Evolutionary conservation across 768 basidiomycete genomes (phyloP).

Genomic region (Termitomyces sp.): DNA sequence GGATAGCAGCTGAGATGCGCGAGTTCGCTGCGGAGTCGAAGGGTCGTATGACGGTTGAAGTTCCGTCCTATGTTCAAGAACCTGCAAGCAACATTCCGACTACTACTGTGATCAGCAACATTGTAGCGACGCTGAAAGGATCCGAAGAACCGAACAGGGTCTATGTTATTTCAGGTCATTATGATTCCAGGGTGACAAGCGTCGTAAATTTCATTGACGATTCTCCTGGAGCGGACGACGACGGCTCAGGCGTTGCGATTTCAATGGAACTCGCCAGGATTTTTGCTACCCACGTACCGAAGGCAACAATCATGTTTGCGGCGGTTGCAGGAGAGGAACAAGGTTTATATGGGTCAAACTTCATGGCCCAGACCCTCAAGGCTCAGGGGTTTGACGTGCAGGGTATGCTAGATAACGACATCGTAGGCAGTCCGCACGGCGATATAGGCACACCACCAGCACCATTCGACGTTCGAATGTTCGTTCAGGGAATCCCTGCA

Average conservation of each 20-base stretch:
- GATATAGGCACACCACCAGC: constrained; percentile 41
- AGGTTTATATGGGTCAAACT: constrained; percentile 43
- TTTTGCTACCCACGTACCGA: constrained; percentile 42
- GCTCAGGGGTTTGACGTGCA: constrained; percentile 46
- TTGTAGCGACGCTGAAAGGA: constrained; percentile 48
- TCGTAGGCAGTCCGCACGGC: constrained; percentile 48
- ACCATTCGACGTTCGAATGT: constrained; percentile 49
- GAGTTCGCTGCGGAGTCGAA: constrained; percentile 33
- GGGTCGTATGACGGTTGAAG: constrained; percentile 40
- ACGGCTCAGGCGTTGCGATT: constrained; percentile 53
- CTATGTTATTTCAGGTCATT: constrained; percentile 54
- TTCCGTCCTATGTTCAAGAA: constrained; percentile 42
- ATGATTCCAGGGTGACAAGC: constrained; percentile 45
- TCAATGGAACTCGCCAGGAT: constrained; percentile 51
- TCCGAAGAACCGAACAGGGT: constrained; percentile 45
- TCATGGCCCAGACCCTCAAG: constrained; percentile 41
- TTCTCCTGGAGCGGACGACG: constrained; percentile 52
- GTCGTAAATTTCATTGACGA: constrained; percentile 38
- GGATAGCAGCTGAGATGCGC: constrained; percentile 47
- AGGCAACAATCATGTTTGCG: constrained; percentile 50
- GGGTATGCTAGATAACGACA: constrained; percentile 57
- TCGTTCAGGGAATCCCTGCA: constrained; percentile 46
- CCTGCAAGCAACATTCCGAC: constrained; percentile 32
- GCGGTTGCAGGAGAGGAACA: constrained; percentile 54
- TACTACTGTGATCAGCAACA: constrained; percentile 46